These are phyloP conservation scores for Pseudopithomyces chartarum DNA, from an alignment of 2,329 filamentous ascomycete genomes.

Conservation along the genomic window DNA sequence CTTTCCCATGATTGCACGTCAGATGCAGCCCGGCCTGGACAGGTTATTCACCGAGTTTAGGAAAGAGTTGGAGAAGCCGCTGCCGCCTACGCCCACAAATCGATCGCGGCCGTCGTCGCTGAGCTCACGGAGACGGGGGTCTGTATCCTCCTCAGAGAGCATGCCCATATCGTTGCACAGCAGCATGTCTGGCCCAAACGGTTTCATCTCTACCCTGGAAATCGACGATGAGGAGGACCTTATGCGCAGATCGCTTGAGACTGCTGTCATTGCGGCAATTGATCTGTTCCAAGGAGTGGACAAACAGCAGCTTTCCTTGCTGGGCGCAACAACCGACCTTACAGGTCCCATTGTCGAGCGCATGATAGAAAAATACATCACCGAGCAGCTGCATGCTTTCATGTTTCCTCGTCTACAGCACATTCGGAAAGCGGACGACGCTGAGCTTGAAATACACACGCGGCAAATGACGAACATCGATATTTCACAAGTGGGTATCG, in stretches of 20 bases:
- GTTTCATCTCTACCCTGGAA: slow-evolving; percentile 56
- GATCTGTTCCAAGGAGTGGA: slow-evolving; percentile 96
- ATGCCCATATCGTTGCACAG: slow-evolving; percentile 44
- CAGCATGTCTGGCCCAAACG: slow-evolving; percentile 42
- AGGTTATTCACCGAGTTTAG: slow-evolving; percentile 89
- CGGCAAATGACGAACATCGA: slow-evolving; percentile 93
- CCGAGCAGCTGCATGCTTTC: slow-evolving; percentile 88
- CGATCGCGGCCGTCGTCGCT: slow-evolving; percentile 35
- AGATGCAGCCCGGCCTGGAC: slow-evolving; percentile 93
- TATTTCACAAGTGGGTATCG: slow-evolving; percentile 90
- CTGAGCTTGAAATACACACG: slow-evolving; percentile 86
- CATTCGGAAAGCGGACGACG: slow-evolving; percentile 79
- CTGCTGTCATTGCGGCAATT: slow-evolving; percentile 88
- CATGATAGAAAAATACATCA: slow-evolving; percentile 91
- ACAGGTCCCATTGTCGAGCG: slow-evolving; percentile 91
- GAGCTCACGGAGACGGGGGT: slow-evolving; percentile 40
- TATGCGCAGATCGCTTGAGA: slow-evolving; percentile 87
- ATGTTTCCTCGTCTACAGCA: slow-evolving; percentile 82
- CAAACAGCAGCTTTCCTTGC: slow-evolving; percentile 88
- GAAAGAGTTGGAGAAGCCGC: slow-evolving; percentile 79
- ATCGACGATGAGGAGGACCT: slow-evolving; percentile 89
- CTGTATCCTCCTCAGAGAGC: slow-evolving; percentile 43
- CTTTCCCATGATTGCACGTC: slow-evolving; percentile 93
- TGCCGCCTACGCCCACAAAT: slow-evolving; percentile 71
- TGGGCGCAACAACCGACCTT: slow-evolving; percentile 90